Percentiles rank a stretch among this genome's conserved stretches.
Conservation (phyloP, 2,329 filamentous ascomycete genomes). For the Fusarium sp. region DNA sequence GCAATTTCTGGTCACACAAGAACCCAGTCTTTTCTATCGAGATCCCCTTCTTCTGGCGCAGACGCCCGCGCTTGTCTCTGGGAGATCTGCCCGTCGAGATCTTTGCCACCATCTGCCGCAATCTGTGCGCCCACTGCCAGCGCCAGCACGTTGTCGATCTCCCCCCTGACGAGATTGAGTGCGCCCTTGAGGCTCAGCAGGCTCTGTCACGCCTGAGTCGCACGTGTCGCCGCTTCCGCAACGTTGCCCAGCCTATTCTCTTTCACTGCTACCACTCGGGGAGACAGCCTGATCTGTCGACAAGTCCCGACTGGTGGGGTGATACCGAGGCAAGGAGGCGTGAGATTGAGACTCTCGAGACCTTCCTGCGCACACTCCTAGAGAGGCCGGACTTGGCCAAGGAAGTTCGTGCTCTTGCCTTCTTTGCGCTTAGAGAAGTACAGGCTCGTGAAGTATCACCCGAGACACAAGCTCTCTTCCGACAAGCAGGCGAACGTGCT, state of each 20-base stretch:
- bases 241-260: conserved; percentile 38
- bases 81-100: conserved; percentile 42
- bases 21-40: conserved; percentile 20
- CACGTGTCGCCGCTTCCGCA: conserved; percentile 39
- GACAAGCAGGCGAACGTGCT: conserved; percentile 40
- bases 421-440: conserved; percentile 35
- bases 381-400: conserved; percentile 42
- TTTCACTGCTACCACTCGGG: conserved; percentile 44
- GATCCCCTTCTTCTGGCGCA: conserved; percentile 21
- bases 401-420: conserved; percentile 39
- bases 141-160: conserved; percentile 43
- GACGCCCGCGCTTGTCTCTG: conserved; percentile 31
- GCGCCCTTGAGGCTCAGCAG: conserved; percentile 38
- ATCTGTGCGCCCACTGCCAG: conserved; percentile 43
- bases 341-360: conserved; percentile 35
- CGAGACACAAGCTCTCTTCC: conserved; percentile 40
- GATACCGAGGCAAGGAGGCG: conserved; percentile 18
- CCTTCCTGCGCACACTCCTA: conserved; percentile 40
- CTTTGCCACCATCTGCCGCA: conserved; percentile 41
- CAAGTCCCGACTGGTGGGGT: conserved; percentile 24
- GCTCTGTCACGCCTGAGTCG: conserved; percentile 43
- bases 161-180: conserved; percentile 35
- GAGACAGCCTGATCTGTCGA: conserved; percentile 25
- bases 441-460: conserved; percentile 18
- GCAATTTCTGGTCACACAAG: conserved; percentile 22